A percentile compares a stretch with the other conserved stretches of the same genome.
phyloP scores from a whole-genome alignment of 129 eudicot species.

The Chrysanthemum seticuspe region DNA sequence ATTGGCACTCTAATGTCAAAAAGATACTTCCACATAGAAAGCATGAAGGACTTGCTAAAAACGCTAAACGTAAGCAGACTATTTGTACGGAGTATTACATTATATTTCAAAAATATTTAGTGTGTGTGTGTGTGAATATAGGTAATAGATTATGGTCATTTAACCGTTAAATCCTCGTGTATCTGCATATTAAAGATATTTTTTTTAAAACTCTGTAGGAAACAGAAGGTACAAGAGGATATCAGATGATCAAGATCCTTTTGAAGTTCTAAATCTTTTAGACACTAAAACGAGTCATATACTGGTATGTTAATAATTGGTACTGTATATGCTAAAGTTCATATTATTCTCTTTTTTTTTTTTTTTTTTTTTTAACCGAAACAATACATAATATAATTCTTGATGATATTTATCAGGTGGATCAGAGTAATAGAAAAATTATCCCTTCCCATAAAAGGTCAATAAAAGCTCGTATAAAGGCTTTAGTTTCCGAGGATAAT shows the following conservation, averaged over 20 bases:
- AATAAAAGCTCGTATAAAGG: slow-evolving; percentile 58
- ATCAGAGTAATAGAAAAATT: slow-evolving; percentile 31
- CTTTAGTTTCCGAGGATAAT: slow-evolving; percentile 41
- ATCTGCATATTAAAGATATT: not conserved
- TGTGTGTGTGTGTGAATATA: not conserved
- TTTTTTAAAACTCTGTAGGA: slow-evolving; percentile 29
- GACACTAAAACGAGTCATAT: slow-evolving; percentile 36
- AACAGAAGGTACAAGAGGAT: slow-evolving; percentile 29
- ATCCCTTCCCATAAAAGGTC: slow-evolving; percentile 41
- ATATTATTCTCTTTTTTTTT: not conserved
- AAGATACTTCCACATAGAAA: slow-evolving; percentile 52
- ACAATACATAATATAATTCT: not conserved
- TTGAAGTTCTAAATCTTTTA: slow-evolving; percentile 34
- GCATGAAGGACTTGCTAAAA: slow-evolving; percentile 21
- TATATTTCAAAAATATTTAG: not conserved
- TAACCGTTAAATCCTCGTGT: not conserved
- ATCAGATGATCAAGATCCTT: slow-evolving; percentile 27
- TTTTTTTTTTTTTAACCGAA: not conserved
- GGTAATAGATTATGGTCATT: not conserved
- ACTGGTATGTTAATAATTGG: slow-evolving; percentile 38
- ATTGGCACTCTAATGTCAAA: slow-evolving; percentile 54
- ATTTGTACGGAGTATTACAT: not conserved
- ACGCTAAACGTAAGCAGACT: slow-evolving; percentile 33
- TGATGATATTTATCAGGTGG: slow-evolving; percentile 34
- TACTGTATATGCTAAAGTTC: not conserved